Conservation (phyloP, 371 early-diverging fungal genomes). For the Mortierella sp. region DNA sequence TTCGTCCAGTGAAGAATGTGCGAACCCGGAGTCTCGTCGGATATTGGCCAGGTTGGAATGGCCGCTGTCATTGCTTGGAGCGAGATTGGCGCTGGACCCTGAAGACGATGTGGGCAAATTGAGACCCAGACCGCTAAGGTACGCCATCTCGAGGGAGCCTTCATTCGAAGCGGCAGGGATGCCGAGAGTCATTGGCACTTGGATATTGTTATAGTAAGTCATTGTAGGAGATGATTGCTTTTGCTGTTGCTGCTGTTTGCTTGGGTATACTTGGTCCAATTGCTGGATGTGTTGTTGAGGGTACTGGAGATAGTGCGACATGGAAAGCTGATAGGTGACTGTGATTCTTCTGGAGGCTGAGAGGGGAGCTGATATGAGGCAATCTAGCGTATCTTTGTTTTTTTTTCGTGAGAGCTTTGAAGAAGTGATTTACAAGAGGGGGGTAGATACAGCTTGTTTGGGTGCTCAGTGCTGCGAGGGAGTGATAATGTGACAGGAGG, state of each 20-base stretch:
- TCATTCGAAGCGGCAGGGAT: conserved; percentile 8
- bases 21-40: conserved; percentile 34
- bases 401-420: too few species aligned
- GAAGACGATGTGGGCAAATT: conserved; percentile 2
- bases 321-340: background rate
- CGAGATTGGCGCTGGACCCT: background rate
- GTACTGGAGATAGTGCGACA: conserved; percentile 37
- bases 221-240: conserved; percentile 23
- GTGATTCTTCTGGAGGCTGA: background rate
- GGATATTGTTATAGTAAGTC: conserved; percentile 21
- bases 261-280: conserved; percentile 2
- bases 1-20: conserved; percentile 25
- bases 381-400: too few species aligned
- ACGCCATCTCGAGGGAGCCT: conserved; percentile 6
- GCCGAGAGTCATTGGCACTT: conserved; percentile 20
- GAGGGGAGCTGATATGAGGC: too few species aligned
- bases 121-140: conserved; percentile 15
- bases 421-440: too few species aligned
- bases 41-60: conserved; percentile 8
- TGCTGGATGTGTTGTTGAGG: conserved; percentile 3
- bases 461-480: background rate
- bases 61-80: background rate
- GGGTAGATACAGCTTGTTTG: too few species aligned
- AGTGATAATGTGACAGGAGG: background rate
- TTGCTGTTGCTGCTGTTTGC: conserved; percentile 13